phyloP scores from a whole-genome alignment of 192 early-diverging fungal genomes.

The Podila horticola region DNA sequence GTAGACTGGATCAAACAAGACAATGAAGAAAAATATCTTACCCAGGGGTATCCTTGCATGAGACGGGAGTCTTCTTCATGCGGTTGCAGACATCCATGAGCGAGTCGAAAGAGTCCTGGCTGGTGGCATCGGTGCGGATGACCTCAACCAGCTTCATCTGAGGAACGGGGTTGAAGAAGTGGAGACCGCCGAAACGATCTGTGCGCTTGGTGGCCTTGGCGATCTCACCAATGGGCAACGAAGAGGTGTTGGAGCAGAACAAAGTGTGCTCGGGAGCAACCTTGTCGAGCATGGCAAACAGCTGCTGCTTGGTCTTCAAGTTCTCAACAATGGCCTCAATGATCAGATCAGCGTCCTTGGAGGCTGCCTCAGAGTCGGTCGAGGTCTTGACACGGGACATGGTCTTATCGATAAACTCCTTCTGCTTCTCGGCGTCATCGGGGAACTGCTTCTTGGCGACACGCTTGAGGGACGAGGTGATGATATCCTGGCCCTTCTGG shows the following conservation, averaged over 20 bases:
- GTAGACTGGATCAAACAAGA: neutral
- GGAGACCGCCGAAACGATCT: constrained; percentile 83
- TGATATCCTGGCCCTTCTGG: constrained; percentile 84
- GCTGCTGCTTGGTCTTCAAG: constrained; percentile 83
- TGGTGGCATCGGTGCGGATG: constrained; percentile 74
- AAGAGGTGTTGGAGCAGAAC: constrained; percentile 94
- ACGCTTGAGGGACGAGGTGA: constrained; percentile 83
- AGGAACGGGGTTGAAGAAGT: constrained; percentile 99
- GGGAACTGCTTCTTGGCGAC: constrained; percentile 91
- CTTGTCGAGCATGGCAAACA: constrained; percentile 80
- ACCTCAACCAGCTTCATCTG: constrained; percentile 99
- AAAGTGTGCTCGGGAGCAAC: constrained; percentile 78
- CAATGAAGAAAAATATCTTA: constrained; percentile 27
- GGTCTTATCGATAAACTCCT: constrained; percentile 76
- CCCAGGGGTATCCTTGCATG: constrained; percentile 98
- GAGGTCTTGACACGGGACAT: constrained; percentile 72
- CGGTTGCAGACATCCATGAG: constrained; percentile 75
- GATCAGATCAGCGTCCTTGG: constrained; percentile 77
- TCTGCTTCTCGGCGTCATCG: constrained; percentile 72
- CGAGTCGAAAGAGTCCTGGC: constrained; percentile 67
- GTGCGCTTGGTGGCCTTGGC: constrained; percentile 68
- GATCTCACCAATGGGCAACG: constrained; percentile 86
- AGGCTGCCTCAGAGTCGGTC: constrained; percentile 73
- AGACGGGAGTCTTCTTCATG: constrained; percentile 89
- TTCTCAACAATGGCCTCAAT: constrained; percentile 98